Percentiles rank a stretch among this genome's conserved stretches.
These are phyloP conservation scores for Elsinoe arachidis DNA, from an alignment of 2,329 filamentous ascomycete species.

Conservation along the genomic window DNA sequence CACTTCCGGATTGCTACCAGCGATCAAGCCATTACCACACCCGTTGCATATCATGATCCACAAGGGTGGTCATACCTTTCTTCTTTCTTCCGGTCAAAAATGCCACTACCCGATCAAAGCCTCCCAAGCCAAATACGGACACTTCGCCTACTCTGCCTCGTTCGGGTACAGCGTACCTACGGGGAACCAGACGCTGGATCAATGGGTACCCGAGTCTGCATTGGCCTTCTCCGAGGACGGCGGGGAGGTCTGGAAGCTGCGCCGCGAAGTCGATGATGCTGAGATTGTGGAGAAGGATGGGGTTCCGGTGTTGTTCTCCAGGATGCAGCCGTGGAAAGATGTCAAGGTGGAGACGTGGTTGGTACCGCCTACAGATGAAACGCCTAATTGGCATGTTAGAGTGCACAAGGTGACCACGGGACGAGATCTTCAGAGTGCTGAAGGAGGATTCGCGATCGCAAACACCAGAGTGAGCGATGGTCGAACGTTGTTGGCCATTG, in stretches of 20 bases:
- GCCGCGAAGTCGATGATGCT: constrained; percentile 58
- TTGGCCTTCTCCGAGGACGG: constrained; percentile 68
- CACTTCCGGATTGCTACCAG: constrained; percentile 47
- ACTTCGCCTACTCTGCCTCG: constrained; percentile 67
- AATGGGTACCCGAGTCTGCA: constrained; percentile 66
- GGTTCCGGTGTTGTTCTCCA: constrained; percentile 54
- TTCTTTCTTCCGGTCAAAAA: constrained; percentile 68
- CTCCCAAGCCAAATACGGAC: constrained; percentile 72
- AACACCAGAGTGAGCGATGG: constrained; percentile 52
- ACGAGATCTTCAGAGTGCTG: constrained; percentile 59
- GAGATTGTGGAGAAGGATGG: constrained; percentile 49
- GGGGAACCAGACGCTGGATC: constrained; percentile 65
- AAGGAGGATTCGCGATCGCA: constrained; percentile 65
- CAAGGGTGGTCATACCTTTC: constrained; percentile 65
- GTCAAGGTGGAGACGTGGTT: constrained; percentile 58
- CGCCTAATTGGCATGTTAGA: constrained; percentile 62
- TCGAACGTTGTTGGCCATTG: constrained; percentile 40
- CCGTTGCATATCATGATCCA: constrained; percentile 63
- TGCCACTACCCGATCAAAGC: constrained; percentile 76
- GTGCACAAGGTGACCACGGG: constrained; percentile 53
- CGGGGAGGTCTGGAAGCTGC: constrained; percentile 70
- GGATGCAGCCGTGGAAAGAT: constrained; percentile 63
- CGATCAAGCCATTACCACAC: constrained; percentile 54
- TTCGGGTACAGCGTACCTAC: constrained; percentile 73
- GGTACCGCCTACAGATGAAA: constrained; percentile 49